Evolutionary conservation across 1,284 basidiomycete genomes (phyloP).

Genomic region (Volvariella surrecta): DNA sequence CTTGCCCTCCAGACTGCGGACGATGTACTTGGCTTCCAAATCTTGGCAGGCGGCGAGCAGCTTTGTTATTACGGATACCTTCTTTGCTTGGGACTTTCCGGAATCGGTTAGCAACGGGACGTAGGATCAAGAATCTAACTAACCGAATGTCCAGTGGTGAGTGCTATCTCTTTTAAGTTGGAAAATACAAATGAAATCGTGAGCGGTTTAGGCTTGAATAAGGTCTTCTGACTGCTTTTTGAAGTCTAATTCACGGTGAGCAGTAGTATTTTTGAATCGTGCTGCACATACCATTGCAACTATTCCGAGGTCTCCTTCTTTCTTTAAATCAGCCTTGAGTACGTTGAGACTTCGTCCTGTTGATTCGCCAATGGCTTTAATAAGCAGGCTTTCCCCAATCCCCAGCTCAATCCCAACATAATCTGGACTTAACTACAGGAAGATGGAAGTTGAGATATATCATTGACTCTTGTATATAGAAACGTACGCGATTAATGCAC

Average conservation of each 20-base stretch:
- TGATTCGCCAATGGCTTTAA: conserved; percentile 94
- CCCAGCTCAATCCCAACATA: conserved; percentile 95
- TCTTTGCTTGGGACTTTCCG: conserved; percentile 81
- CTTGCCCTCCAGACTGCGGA: conserved; percentile 95
- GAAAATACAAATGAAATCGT: conserved; percentile 87
- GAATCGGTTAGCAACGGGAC: conserved; percentile 7
- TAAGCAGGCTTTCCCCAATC: conserved; percentile 90
- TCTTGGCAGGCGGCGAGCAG: conserved; percentile 89
- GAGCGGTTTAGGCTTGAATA: conserved; percentile 91
- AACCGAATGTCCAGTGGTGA: conserved; percentile 77
- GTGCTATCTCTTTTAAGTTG: conserved; percentile 80
- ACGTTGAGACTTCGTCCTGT: conserved; percentile 80
- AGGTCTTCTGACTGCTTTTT: conserved; percentile 87
- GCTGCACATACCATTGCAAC: conserved; percentile 75
- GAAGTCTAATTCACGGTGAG: conserved; percentile 54
- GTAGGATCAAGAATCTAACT: conserved; percentile 10
- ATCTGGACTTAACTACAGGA: conserved; percentile 79
- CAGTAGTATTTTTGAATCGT: conserved; percentile 1
- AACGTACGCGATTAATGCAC: conserved; percentile 88
- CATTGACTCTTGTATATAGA: neutral
- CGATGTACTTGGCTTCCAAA: conserved; percentile 90
- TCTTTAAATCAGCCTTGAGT: conserved; percentile 90
- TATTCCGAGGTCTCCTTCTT: conserved; percentile 90
- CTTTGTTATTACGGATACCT: conserved; percentile 94
- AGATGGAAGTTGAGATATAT: conserved; percentile 8